phyloP scores from a whole-genome alignment of 805 yeast genomes.

The Nakazawaea siamensis region DNA sequence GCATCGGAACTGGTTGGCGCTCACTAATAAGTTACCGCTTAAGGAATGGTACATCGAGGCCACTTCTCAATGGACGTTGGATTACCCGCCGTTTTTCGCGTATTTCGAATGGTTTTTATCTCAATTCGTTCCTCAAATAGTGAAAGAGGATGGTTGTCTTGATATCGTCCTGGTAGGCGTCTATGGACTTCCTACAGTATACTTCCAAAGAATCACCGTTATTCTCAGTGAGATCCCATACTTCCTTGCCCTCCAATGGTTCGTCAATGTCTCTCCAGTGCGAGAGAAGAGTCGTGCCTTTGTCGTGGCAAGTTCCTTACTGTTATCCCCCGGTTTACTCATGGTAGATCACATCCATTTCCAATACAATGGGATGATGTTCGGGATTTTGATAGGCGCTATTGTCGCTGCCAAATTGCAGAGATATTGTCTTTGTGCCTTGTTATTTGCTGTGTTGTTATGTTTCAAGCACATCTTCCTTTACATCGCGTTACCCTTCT shows the following conservation, averaged over 20 bases:
- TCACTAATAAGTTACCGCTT: slow-evolving; percentile 70
- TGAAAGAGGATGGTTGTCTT: slow-evolving; percentile 68
- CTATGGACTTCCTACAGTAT: slow-evolving; percentile 72
- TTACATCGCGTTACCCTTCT: slow-evolving; percentile 91
- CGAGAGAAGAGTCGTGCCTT: slow-evolving; percentile 42
- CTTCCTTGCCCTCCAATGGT: slow-evolving; percentile 65
- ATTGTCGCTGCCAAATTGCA: slow-evolving; percentile 61
- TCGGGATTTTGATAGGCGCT: slow-evolving; percentile 71
- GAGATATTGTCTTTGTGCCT: slow-evolving; percentile 51
- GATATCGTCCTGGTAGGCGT: slow-evolving; percentile 55
- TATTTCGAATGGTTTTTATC: slow-evolving; percentile 83
- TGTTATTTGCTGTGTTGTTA: slow-evolving; percentile 63
- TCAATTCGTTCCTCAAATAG: slow-evolving; percentile 57
- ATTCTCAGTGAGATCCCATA: slow-evolving; percentile 67
- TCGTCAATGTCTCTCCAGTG: slow-evolving; percentile 38
- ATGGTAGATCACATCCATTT: slow-evolving; percentile 94
- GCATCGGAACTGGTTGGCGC: slow-evolving; percentile 94
- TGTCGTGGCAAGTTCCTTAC: slow-evolving; percentile 76
- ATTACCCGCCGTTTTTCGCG: slow-evolving; percentile 97
- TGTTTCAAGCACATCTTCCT: slow-evolving; percentile 94
- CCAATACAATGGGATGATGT: slow-evolving; percentile 93
- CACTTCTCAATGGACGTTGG: slow-evolving; percentile 86
- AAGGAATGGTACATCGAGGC: slow-evolving; percentile 76
- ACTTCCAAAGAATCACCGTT: slow-evolving; percentile 79
- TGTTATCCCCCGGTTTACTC: slow-evolving; percentile 81